Base-by-base conservation (phyloP, 768 basidiomycete genomes). In the Ramaria sp. region DNA sequence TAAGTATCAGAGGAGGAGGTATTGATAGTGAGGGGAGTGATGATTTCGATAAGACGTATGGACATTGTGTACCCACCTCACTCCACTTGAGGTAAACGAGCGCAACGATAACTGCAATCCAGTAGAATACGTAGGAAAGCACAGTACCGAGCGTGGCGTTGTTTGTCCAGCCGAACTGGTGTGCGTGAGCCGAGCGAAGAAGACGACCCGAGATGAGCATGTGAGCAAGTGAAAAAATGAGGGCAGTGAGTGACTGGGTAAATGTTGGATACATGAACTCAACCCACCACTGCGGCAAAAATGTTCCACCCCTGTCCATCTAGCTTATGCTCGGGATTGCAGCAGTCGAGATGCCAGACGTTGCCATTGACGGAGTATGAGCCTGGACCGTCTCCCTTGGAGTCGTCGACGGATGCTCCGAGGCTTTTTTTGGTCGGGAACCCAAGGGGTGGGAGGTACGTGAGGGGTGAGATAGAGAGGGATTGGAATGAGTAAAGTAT, bases 121-220 rank as follows among this genome's bases (percentile, higher is more conserved):
- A 97, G 73, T 94, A 97, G 68, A 90, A 86, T 47, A 89, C 79
- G 66, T 97, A 98, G 0, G 82, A 71, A n/a, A 95, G 72, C 20
- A 97, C 76, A 1, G 84, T 78, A 12, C 94, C 91, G 56, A 84
- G 78, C 6, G 43, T 45, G 8, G 83, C 93, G 52, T 73, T 85
- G 67, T 94, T 93, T 59, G 81, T 81, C 92, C 91, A 94, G 2
- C 90, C 90, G 59, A 94, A 78, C 53, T 55, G n/a, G 20, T 79
- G 57, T 18, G 27, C 34, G 48, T n/a, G n/a, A n/a, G n/a, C n/a
- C n/a, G n/a, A n/a, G n/a, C 25, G 34, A 34, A 28, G 20, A 24
- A 27, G 8, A 47, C 20, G 8, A 43, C 2, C 22, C n/a, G n/a
- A n/a, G n/a, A 27, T 25, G 45, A 47, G 28, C 13, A 5, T 10